Evolutionary conservation across 2,329 filamentous ascomycete species (phyloP), one percentile per base, ranked within the genome.

Genomic region (Aspergillus ochraceoroseus): DNA sequence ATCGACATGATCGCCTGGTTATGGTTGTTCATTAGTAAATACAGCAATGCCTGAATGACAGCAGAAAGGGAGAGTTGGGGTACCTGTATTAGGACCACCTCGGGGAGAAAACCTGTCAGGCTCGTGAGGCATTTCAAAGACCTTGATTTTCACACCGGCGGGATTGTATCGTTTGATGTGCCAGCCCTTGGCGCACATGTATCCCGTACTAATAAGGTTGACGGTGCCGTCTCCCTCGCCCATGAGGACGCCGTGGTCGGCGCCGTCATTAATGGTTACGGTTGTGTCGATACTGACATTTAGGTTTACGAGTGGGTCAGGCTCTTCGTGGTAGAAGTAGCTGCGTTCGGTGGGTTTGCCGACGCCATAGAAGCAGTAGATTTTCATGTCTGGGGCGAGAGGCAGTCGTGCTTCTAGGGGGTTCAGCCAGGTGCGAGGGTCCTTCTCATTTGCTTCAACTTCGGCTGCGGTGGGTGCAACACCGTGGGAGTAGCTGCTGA

Each of bases 141-240:
- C 85, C 27, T 81, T 94, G 48, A 98, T 71, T 55, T 87, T 80
- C 20, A 83, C 76, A 2, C 83, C 82, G 0, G 87, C 84, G 0
- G 92, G 92, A 57, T 98, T 98, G 63, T 94, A 98, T 23, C 92
- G 77, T 65, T 87, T 88, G 65, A 95, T 85, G 43, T 82, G 81
- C 92, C 92, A 98, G 2, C 92, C 92, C 55, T 83, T 87, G 53
- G 87, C 84, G 64, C 92, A 98, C 92, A 98, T 96, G 63, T 96
- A 98, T 2, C 90, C 92, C 1, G 81, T 80, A 53, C 85, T 94
- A 7, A 98, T 68, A n/a, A 98, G 66, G 50, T 89, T 94, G 28
- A 98, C 92, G 0, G 92, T 98, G 1, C 92, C 92, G 54, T 98
- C 92, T 3, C 92, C 92, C 63, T 96, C 92, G 25, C 90, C 90